Evolutionary conservation across 208 protist species (phyloP), one percentile per base, ranked within the genome.

Genomic region (Trypanosomatidae sp.): DNA sequence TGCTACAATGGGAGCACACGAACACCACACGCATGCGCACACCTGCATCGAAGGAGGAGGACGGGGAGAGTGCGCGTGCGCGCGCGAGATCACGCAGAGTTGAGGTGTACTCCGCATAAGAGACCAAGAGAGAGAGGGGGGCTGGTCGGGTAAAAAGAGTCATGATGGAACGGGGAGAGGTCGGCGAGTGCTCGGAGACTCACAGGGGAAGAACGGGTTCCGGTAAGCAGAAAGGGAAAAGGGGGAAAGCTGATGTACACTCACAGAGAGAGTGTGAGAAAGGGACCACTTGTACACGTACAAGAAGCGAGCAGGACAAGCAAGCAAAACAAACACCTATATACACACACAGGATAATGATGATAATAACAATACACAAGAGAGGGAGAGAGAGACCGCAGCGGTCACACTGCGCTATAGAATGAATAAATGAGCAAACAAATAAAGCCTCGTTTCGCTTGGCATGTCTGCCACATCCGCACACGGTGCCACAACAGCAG

Each of bases 191-290:
- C 22, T 55, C 50, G 19, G 50, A 4, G 22, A 28, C 12, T 55
- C 50, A n/a, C 22, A 39, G 36, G 22, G 50, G 50, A 55, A 55
- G 50, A 55, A 55, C 50, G 12, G 8, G 22, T 28, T 55, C 22
- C 22, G 50, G 36, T 41, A 73, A 46, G 33, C 19, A 65, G 64
- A 46, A 73, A 64, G 72, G 44, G 50, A 65, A 62, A 28, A 59
- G 12, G 60, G 25, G 19, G 33, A 39, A 39, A 39, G 36, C 36
- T 39, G 53, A 39, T 28, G 60, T 49, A 69, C 25, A 68, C 43
- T 64, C 43, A 66, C 65, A 71, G 43, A 58, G 36, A 39, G 36
- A 39, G 36, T 39, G 36, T 39, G 36, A 39, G 36, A 39, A 39
- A 39, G 36, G 36, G 36, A 39, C 36, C 36, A 39, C 36, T 6